Conservation (phyloP, 1,284 basidiomycete species). For the Singerocomus rubriflavus region DNA sequence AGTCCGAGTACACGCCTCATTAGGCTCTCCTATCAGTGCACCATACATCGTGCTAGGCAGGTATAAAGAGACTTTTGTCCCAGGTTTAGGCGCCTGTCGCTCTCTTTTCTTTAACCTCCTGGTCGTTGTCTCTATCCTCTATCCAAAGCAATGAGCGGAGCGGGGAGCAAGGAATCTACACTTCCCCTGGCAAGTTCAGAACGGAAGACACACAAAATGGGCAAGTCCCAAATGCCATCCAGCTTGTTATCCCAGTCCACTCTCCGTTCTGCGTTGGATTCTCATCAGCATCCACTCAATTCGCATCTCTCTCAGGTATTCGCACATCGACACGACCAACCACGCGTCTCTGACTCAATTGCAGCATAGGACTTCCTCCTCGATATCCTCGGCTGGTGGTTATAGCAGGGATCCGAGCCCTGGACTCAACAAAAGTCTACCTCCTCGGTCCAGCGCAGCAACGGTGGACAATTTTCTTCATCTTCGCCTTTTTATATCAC, state of each 20-base stretch:
- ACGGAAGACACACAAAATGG: conserved; percentile 18
- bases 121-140: background rate
- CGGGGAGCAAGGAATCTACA: background rate
- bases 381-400: conserved; percentile 2
- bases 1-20: background rate
- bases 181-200: background rate
- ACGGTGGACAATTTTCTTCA: conserved; percentile 14
- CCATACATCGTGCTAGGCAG: conserved; percentile 15
- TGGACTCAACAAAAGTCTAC: conserved; percentile 7
- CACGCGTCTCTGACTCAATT: conserved; percentile 14
- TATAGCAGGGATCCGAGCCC: conserved; percentile 3
- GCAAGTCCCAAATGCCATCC: conserved; percentile 9
- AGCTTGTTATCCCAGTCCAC: conserved; percentile 6
- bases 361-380: conserved; percentile 15
- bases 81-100: background rate
- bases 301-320: conserved; percentile 16
- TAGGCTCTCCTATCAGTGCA: background rate
- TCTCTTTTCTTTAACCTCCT: background rate
- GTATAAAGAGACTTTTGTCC: conserved; percentile 25
- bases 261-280: conserved; percentile 10
- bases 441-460: conserved; percentile 3
- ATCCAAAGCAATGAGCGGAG: conserved; percentile 15
- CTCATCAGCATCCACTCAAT: conserved; percentile 14
- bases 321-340: background rate
- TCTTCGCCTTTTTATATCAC: conserved; percentile 5